These are phyloP conservation scores for Colletotrichum melonis DNA, from an alignment of 2,329 filamentous ascomycete genomes.

Conservation along the genomic window DNA sequence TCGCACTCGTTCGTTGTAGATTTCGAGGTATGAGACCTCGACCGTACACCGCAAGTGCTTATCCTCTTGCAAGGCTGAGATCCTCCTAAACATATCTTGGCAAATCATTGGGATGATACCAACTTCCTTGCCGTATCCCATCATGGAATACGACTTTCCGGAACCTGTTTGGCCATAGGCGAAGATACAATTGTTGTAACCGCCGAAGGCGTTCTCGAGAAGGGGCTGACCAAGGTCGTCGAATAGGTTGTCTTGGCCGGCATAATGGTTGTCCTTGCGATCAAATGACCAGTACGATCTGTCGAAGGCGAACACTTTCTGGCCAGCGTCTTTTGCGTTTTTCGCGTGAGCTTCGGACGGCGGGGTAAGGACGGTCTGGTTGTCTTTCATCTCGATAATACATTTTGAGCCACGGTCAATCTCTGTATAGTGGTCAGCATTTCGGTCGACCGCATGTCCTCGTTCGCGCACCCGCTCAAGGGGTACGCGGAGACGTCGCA, in stretches of 20 bases:
- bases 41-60: slow-evolving; percentile 88
- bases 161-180: slow-evolving; percentile 98
- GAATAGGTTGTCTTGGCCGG: slow-evolving; percentile 90
- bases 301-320: slow-evolving; percentile 95
- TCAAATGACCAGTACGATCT: slow-evolving; percentile 98
- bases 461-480: neutral
- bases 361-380: slow-evolving; percentile 86
- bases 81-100: slow-evolving; percentile 95
- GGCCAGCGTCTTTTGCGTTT: slow-evolving; percentile 74
- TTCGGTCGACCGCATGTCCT: neutral
- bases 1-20: slow-evolving; percentile 97
- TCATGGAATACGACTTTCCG: slow-evolving; percentile 99
- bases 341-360: slow-evolving; percentile 74
- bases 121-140: slow-evolving; percentile 96
- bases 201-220: slow-evolving; percentile 96
- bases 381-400: slow-evolving; percentile 95
- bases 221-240: slow-evolving; percentile 88
- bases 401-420: slow-evolving; percentile 92
- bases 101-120: slow-evolving; percentile 98
- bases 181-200: slow-evolving; percentile 99
- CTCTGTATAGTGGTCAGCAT: slow-evolving; percentile 65
- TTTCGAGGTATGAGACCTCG: slow-evolving; percentile 98
- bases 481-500: neutral
- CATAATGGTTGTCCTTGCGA: slow-evolving; percentile 82
- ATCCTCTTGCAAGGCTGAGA: slow-evolving; percentile 76